Evolutionary conservation across 2,329 filamentous ascomycete genomes (phyloP), one percentile per base, ranked within the genome.

Genomic region (Nemania diffusa): DNA sequence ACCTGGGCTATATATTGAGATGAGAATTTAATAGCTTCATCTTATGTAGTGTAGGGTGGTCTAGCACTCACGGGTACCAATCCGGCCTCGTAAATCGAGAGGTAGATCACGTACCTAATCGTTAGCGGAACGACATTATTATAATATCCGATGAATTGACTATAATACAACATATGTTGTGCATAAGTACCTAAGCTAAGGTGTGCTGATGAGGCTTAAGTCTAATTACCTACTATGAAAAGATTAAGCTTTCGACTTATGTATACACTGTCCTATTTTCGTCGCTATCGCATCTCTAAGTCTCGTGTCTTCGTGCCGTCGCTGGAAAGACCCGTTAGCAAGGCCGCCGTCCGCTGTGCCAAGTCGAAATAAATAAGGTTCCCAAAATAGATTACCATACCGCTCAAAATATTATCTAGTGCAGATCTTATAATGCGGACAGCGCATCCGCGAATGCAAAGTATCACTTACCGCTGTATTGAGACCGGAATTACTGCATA

Each of bases 401-500:
- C 37, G 2, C 37, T 40, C 17, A 57, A 46, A 26, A 46, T 27
- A 57, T 40, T 17, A 40, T 34, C n/a, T n/a, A n/a, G n/a, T 5
- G 52, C 17, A 37, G 17, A 37, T 8, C 8, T 17, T 11, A 15
- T 32, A 8, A 7, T 29, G 37, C 40, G 27, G 48, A 27, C n/a
- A 7, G 22, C 34, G 7, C 5, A 27, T 2, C 37, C n/a, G 34
- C 34, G 9, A n/a, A 3, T 7, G 24, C 24, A 40, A 29, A 29
- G 53, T 57, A 42, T 44, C 26, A 42, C 56, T 5, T n/a, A n/a
- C 20, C 27, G 42, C 48, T n/a, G n/a, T 37, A 40, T 26, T 50
- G n/a, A 51, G 22, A 29, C 32, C 32, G 26, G 2, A 27, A 50
- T 26, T 8, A 26, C 1, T n/a, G n/a, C n/a, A n/a, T n/a, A 5